These are phyloP conservation scores for Erodium maritimum DNA, from an alignment of 345 rosid species.

Conservation along the genomic window DNA sequence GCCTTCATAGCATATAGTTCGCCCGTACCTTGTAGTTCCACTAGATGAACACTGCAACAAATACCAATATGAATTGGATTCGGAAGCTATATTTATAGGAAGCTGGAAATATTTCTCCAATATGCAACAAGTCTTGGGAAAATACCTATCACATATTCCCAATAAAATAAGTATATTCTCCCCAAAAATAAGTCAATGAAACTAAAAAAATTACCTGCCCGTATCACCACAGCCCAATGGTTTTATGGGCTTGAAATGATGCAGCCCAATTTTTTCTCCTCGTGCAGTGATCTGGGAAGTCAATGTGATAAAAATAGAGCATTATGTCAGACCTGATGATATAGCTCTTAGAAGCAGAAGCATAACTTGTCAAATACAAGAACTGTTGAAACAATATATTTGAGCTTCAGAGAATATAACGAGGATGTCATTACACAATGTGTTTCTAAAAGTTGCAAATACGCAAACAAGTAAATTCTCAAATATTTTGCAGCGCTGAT, in stretches of 20 bases:
- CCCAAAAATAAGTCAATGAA: too few species aligned
- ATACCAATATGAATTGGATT: not conserved
- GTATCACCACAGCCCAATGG: constrained; percentile 97
- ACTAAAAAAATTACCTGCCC: constrained; percentile 50
- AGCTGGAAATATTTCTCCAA: too few species aligned
- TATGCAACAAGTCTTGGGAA: too few species aligned
- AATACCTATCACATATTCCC: too few species aligned
- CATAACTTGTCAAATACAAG: not conserved
- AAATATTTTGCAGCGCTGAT: too few species aligned
- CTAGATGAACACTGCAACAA: constrained; percentile 67
- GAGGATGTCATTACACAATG: too few species aligned
- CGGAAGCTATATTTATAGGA: not conserved
- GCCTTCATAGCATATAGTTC: constrained; percentile 92
- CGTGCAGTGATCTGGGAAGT: constrained; percentile 47
- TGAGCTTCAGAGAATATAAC: too few species aligned
- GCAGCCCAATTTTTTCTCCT: constrained; percentile 64
- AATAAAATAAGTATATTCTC: too few species aligned
- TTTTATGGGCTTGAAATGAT: constrained; percentile 85
- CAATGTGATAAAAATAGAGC: constrained; percentile 6
- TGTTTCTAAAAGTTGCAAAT: too few species aligned
- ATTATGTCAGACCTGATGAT: not conserved
- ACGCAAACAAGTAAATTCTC: too few species aligned
- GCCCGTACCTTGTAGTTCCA: constrained; percentile 67
- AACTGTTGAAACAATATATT: not conserved
- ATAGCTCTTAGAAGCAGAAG: not conserved